Conservation (phyloP, 2,329 filamentous ascomycete species). For the Albophoma yamanashiensis region DNA sequence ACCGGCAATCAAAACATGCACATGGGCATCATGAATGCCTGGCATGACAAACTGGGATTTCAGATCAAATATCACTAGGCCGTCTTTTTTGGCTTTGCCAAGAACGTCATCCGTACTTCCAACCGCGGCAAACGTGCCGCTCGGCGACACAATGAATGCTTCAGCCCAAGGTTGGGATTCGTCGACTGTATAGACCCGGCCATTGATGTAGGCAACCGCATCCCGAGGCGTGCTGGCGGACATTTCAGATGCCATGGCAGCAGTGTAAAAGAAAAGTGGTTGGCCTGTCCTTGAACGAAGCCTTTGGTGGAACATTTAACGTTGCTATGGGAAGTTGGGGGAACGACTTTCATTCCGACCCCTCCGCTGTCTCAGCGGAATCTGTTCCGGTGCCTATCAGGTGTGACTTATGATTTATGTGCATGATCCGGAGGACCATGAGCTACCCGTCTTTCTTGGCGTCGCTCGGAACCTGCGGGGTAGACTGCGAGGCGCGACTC, state of each 20-base stretch:
- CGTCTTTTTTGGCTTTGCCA: neutral
- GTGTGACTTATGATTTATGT: too few relatives aligned
- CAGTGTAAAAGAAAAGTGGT: neutral
- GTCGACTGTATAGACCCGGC: neutral
- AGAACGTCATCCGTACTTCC: neutral
- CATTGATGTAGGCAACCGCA: conserved; percentile 1
- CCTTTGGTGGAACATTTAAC: neutral
- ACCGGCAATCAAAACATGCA: neutral
- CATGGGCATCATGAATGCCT: conserved; percentile 1
- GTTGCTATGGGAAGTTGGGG: neutral
- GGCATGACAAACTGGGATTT: neutral
- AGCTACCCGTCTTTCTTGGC: too few relatives aligned
- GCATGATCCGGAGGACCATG: too few relatives aligned
- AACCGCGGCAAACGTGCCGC: neutral
- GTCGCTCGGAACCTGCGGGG: neutral
- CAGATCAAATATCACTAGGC: neutral
- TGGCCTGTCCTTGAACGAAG: neutral
- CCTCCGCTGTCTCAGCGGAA: neutral
- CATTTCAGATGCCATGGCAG: neutral
- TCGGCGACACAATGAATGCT: conserved; percentile 1
- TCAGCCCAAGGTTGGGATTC: neutral
- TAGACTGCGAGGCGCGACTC: neutral
- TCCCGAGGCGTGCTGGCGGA: neutral
- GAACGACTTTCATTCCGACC: neutral
- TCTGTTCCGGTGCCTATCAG: neutral